These are phyloP conservation scores for Colletotrichum tanaceti DNA, from an alignment of 2,329 filamentous ascomycete species.

Conservation along the genomic window DNA sequence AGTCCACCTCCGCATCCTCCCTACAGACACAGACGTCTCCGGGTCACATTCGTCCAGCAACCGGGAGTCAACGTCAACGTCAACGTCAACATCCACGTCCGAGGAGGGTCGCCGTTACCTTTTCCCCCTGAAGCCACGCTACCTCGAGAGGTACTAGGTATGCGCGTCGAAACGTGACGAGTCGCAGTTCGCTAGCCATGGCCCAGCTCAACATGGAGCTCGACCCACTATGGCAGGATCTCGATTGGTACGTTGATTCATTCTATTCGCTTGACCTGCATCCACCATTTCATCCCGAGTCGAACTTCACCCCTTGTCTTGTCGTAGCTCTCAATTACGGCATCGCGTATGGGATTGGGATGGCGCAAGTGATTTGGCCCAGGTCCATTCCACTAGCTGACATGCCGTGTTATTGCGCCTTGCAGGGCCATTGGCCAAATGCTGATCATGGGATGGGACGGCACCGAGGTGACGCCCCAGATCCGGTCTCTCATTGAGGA, in stretches of 20 bases:
- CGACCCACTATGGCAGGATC: constrained; percentile 78
- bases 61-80: constrained; percentile 27
- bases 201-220: constrained; percentile 57
- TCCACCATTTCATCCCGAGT: constrained; percentile 10
- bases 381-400: constrained; percentile 28
- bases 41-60: constrained; percentile 24
- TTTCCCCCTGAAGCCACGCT: constrained; percentile 42
- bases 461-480: constrained; percentile 83
- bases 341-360: not conserved
- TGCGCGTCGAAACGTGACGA: constrained; percentile 45
- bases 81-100: constrained; percentile 29
- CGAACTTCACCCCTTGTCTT: constrained; percentile 1
- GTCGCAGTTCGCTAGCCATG: constrained; percentile 46
- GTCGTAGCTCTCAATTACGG: constrained; percentile 3
- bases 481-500: constrained; percentile 84
- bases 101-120: constrained; percentile 38
- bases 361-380: constrained; percentile 1
- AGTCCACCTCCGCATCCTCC: constrained; percentile 22
- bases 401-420: constrained; percentile 13
- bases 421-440: constrained; percentile 78
- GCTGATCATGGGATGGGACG: constrained; percentile 88
- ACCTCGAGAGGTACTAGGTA: constrained; percentile 41
- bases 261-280: constrained; percentile 20
- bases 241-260: constrained; percentile 73
- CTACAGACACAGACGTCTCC: constrained; percentile 9